phyloP scores from a whole-genome alignment of 495 filamentous ascomycete genomes.

The Podospora anserina region DNA sequence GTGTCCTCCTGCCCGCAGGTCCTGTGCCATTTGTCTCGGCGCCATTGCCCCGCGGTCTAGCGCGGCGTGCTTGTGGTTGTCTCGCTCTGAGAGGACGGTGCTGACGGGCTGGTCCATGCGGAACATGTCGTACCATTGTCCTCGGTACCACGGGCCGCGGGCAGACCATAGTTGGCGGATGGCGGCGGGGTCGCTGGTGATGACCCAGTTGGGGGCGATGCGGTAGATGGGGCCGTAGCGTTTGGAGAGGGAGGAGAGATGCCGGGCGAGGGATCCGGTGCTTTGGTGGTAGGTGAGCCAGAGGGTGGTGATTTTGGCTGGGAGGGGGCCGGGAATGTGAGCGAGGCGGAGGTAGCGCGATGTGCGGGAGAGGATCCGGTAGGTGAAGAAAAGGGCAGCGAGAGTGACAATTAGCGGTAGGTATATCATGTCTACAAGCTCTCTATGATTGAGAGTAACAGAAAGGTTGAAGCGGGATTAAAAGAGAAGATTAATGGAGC shows the following conservation, averaged over 20 bases:
- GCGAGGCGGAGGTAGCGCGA: slow-evolving; percentile 5
- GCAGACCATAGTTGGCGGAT: slow-evolving; percentile 38
- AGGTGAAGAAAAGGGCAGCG: slow-evolving; percentile 7
- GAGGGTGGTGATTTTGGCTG: slow-evolving; percentile 9
- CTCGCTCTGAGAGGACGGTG: slow-evolving; percentile 21
- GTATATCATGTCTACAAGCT: not conserved
- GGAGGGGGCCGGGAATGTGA: slow-evolving; percentile 18
- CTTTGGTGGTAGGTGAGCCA: slow-evolving; percentile 19
- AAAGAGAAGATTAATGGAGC: not conserved
- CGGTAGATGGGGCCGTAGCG: slow-evolving; percentile 28
- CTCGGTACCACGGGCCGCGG: slow-evolving; percentile 34
- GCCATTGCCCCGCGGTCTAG: too few relatives aligned
- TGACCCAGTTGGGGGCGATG: slow-evolving; percentile 38
- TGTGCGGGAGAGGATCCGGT: slow-evolving; percentile 9
- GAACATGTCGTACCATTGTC: slow-evolving; percentile 41
- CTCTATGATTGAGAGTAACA: too few relatives aligned
- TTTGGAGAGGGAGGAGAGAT: slow-evolving; percentile 15
- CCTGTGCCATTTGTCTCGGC: too few relatives aligned
- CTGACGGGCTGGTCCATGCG: slow-evolving; percentile 20
- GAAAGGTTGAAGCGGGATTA: too few relatives aligned
- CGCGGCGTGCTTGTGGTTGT: slow-evolving; percentile 20
- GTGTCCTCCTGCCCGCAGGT: too few relatives aligned
- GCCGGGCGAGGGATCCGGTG: slow-evolving; percentile 4
- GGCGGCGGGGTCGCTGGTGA: slow-evolving; percentile 41
- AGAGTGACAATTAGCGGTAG: not conserved